Percentiles rank a stretch among this genome's conserved stretches.
phyloP scores from a whole-genome alignment of 2,329 filamentous ascomycete species.

The Lecanicillium sp. region DNA sequence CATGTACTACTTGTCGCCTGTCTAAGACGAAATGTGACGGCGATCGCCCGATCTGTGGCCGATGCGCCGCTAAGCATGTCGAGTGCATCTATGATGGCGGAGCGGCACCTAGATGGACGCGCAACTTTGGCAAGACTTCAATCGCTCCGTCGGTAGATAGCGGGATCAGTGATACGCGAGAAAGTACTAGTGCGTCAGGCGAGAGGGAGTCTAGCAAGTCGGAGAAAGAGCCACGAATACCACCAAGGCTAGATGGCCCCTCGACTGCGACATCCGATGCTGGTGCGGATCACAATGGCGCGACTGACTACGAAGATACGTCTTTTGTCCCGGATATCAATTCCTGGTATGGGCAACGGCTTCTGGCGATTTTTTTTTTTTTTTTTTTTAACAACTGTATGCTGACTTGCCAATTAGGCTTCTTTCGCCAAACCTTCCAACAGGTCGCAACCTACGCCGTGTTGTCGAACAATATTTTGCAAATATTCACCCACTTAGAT shows the following conservation, averaged over 20 bases:
- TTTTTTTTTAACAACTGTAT: too few relatives aligned
- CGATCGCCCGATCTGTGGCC: constrained; percentile 28
- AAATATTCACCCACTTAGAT: constrained; percentile 31
- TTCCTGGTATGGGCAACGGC: constrained; percentile 12
- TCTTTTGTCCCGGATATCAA: constrained; percentile 7
- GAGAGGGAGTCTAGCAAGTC: too few relatives aligned
- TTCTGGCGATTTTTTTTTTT: too few relatives aligned
- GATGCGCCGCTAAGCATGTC: constrained; percentile 23
- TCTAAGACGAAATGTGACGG: constrained; percentile 35
- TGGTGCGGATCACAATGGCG: not conserved
- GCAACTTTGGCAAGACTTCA: constrained; percentile 19
- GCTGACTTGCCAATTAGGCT: constrained; percentile 19
- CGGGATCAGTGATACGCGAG: constrained; percentile 8
- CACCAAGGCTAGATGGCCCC: constrained; percentile 5
- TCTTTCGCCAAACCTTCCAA: constrained; percentile 23
- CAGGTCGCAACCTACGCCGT: constrained; percentile 23
- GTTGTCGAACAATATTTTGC: constrained; percentile 30
- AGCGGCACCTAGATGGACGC: constrained; percentile 27
- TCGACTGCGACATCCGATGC: constrained; percentile 5
- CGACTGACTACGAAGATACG: too few relatives aligned
- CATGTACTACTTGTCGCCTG: constrained; percentile 29
- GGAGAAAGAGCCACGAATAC: constrained; percentile 1
- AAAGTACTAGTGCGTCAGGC: not conserved
- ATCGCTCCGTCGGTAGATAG: constrained; percentile 2
- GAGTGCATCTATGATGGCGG: constrained; percentile 31